Evolutionary conservation across 2,329 filamentous ascomycete species (phyloP), one percentile per base, ranked within the genome.

Genomic region (Orbilia blumenaviensis): DNA sequence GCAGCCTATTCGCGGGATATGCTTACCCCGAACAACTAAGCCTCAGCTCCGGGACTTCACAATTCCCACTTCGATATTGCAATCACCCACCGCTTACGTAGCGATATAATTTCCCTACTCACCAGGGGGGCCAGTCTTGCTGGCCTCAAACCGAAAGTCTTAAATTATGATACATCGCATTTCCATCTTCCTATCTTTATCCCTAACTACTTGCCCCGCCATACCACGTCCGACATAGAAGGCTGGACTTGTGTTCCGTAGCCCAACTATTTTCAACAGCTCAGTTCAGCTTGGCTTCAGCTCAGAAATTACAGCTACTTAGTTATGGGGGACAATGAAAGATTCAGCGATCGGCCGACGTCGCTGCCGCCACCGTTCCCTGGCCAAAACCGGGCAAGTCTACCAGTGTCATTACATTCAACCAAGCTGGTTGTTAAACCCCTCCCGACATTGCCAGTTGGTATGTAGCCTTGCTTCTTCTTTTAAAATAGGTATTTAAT

Each of bases 341-440:
- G 29, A 16, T 50, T 41, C 38, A 67, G 61, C 46, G 36, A 44
- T 34, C 44, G 63, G 38, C 71, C 63, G 48, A 42, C 56, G 38
- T 68, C 71, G 54, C 46, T 68, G 48, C 71, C 71, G n/a, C 71
- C 71, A 23, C 71, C 71, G 34, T 75, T 75, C n/a, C 71, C 71
- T 29, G 71, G 71, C 1, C 54, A 66, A 8, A 75, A 68, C 38
- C 44, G 71, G n/a, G 46, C 36, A 23, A 75, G 56, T 60, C 1
- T 75, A n/a, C 52, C 71, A 27, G 66, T 48, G 27, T 75, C 71
- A 4, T 58, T 75, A 18, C 54, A 68, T n/a, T 68, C 71, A 18
- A 75, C 63, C 2, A 60, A 42, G 29, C 16, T 75, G 9, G 71
- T 75, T n/a, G 63, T 63, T n/a, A 56, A 29, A 32, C 71, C 71